Evolutionary conservation across 768 basidiomycete genomes (phyloP), one percentile per base, ranked within the genome.

Genomic region (Boletellus ananas): DNA sequence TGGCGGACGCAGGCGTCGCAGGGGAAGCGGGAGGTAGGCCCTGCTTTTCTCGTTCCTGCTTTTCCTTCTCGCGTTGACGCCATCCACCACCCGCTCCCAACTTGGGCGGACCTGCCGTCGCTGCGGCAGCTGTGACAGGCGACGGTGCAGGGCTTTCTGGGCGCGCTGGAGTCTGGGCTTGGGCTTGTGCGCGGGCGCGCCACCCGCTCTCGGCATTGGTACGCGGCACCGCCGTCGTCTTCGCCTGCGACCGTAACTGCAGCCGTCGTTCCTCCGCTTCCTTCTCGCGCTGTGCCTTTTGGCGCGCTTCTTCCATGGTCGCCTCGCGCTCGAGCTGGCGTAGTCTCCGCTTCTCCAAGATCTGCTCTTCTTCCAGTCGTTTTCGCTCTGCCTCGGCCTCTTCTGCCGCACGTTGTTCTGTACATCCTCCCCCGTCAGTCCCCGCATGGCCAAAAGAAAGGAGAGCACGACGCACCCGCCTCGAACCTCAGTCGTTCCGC

Each of bases 211-310:
- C 64, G 47, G 50, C 61, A 9, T 37, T 40, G 12, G 6, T 39
- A 67, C 56, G 50, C 5, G 34, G 70, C 56, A 23, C 48, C 47
- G 34, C 48, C 12, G 33, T 68, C 44, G 34, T 16, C 70, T 66
- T 5, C 59, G 51, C 35, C 60, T 64, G 69, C 8, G 70, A 59
- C 4, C 72, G 79, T 61, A 23, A 23, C 52, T 20, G 70, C 34
- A n/a, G 50, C 76, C n/a, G n/a, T 72, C 45, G 72, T 72, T 68
- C 79, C 45, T 65, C 79, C 1, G 87, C 86, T 52, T 88, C 86
- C n/a, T 84, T 82, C 58, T 87, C 88, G 34, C 84, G 78, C 57
- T 83, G 78, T 12, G 68, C 70, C 54, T 80, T 85, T 43, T 75
- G 70, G n/a, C 78, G 80, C 1, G 80, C 82, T 23, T 77, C 67